A percentile compares a stretch with the other conserved stretches of the same genome.
Evolutionary conservation across 2,329 filamentous ascomycete genomes (phyloP).

Genomic region (Botrytis aclada): DNA sequence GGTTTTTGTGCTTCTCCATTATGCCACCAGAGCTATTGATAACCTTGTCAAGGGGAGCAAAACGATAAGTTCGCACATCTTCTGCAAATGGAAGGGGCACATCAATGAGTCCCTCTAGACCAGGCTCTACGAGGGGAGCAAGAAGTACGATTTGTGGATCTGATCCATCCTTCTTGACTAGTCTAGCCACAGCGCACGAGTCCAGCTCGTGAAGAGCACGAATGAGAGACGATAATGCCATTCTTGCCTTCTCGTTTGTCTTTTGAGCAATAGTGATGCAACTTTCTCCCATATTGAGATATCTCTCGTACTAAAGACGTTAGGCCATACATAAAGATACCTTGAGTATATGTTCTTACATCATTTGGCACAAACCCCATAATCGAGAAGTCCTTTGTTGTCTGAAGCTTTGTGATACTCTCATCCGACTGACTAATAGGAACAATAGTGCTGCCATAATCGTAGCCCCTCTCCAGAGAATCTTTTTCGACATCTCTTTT

Average conservation of each 20-base stretch:
- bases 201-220: conserved; percentile 83
- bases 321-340: not conserved
- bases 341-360: not conserved
- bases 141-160: conserved; percentile 75
- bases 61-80: conserved; percentile 85
- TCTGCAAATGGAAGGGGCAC: conserved; percentile 90
- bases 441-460: conserved; percentile 89
- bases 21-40: conserved; percentile 81
- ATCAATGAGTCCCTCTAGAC: conserved; percentile 84
- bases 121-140: conserved; percentile 72
- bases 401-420: conserved; percentile 85
- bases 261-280: conserved; percentile 75
- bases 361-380: conserved; percentile 74
- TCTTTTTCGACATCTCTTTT: conserved; percentile 81
- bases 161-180: conserved; percentile 81
- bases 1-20: conserved; percentile 76
- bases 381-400: conserved; percentile 70
- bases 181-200: conserved; percentile 78
- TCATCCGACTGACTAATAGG: conserved; percentile 83
- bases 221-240: conserved; percentile 86
- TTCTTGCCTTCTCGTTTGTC: conserved; percentile 73
- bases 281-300: conserved; percentile 78
- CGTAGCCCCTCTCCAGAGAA: conserved; percentile 85
- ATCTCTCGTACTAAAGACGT: conserved; percentile 66
- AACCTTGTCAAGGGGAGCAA: conserved; percentile 84